Conservation (phyloP, 805 yeast species). For the Starmerella powellii region DNA sequence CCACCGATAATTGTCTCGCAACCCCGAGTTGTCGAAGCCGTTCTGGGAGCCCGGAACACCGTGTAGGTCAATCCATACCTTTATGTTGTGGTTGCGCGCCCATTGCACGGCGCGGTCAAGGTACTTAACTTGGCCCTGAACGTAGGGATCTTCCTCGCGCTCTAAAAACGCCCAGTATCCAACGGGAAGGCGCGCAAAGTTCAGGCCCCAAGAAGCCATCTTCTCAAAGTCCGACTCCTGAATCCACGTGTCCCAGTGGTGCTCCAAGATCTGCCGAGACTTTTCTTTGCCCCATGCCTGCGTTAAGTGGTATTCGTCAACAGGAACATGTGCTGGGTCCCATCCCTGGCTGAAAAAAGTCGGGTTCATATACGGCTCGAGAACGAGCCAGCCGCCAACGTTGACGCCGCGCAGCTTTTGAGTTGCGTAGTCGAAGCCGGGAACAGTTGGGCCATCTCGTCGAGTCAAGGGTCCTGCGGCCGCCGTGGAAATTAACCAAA, state of each 20-base stretch:
- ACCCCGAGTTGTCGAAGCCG: constrained; percentile 90
- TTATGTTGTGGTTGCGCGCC: constrained; percentile 50
- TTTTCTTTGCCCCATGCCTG: constrained; percentile 47
- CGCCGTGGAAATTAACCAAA: neutral
- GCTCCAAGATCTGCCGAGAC: constrained; percentile 40
- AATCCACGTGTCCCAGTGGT: constrained; percentile 72
- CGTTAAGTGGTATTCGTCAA: constrained; percentile 70
- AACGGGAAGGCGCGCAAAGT: constrained; percentile 78
- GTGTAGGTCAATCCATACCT: constrained; percentile 85
- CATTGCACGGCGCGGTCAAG: constrained; percentile 68
- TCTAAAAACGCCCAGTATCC: constrained; percentile 85
- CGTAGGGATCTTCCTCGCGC: constrained; percentile 66
- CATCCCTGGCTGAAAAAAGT: constrained; percentile 31
- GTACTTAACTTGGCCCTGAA: constrained; percentile 63
- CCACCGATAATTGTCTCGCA: constrained; percentile 51
- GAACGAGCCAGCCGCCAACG: constrained; percentile 81
- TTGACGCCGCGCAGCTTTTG: constrained; percentile 41
- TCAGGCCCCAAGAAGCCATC: constrained; percentile 40
- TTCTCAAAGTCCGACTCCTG: constrained; percentile 56
- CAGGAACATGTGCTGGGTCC: constrained; percentile 38
- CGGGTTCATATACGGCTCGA: constrained; percentile 81
- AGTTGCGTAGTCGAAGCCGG: constrained; percentile 25
- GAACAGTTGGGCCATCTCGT: constrained; percentile 8
- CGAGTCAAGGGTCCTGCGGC: neutral
- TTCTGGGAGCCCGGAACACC: constrained; percentile 97